These are phyloP conservation scores for Aegilops speltoides DNA, from an alignment of 176 grass and related monocot species.

Conservation along the genomic window DNA sequence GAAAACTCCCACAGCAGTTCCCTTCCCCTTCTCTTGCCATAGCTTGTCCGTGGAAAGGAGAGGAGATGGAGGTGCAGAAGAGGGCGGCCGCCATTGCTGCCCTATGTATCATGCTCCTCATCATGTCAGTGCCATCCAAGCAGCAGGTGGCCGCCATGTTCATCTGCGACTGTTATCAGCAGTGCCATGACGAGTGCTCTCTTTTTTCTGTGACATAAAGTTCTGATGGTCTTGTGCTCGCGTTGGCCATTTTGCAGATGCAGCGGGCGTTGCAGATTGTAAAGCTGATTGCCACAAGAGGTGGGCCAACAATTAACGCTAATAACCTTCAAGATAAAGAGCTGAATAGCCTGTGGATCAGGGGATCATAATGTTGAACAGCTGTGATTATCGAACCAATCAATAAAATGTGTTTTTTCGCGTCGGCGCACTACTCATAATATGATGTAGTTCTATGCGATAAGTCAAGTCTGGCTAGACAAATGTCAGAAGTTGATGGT, in stretches of 20 bases:
- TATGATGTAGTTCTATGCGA: too few relatives aligned
- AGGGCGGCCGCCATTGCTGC: background rate
- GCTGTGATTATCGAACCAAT: background rate
- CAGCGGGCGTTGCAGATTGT: background rate
- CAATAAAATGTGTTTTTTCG: background rate
- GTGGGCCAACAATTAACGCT: background rate
- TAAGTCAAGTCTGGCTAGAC: too few relatives aligned
- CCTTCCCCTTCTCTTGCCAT: too few relatives aligned
- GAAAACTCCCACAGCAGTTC: too few relatives aligned
- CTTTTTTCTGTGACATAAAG: background rate
- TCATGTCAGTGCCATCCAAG: background rate
- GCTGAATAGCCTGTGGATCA: too few relatives aligned
- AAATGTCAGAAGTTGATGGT: too few relatives aligned
- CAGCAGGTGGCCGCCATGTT: background rate
- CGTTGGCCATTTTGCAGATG: background rate
- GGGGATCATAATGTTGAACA: background rate
- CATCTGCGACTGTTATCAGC: background rate
- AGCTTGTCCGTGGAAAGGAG: background rate
- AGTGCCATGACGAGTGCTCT: background rate
- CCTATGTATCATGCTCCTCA: background rate
- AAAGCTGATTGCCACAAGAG: background rate
- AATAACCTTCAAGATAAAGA: too few relatives aligned
- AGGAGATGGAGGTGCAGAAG: background rate
- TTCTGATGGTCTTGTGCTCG: background rate
- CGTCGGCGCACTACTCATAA: too few relatives aligned